phyloP scores from a whole-genome alignment of 352 stramenopile species.

The Phytopythium delawarense region DNA sequence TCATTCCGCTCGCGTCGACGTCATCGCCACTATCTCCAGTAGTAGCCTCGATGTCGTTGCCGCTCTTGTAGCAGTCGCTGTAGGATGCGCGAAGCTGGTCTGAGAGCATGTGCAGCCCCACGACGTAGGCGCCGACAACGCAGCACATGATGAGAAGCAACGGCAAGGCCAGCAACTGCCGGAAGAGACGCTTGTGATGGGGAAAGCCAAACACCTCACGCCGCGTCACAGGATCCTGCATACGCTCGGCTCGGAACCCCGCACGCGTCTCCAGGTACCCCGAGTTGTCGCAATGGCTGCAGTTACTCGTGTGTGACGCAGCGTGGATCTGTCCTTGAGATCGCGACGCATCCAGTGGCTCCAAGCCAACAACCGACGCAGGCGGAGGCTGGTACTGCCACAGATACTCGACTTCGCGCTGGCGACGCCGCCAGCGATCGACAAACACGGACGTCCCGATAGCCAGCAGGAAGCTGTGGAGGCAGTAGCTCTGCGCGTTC shows the following conservation, averaged over 20 bases:
- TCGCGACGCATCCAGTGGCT: background rate
- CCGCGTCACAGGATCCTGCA: slow-evolving; percentile 37
- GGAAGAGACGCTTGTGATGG: slow-evolving; percentile 44
- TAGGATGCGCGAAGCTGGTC: slow-evolving; percentile 39
- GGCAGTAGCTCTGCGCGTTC: slow-evolving; percentile 36
- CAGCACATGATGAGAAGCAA: slow-evolving; percentile 56
- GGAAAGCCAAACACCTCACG: slow-evolving; percentile 51
- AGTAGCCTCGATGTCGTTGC: background rate
- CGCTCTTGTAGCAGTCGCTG: slow-evolving; percentile 24
- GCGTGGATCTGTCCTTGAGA: slow-evolving; percentile 3
- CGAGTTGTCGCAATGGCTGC: slow-evolving; percentile 10
- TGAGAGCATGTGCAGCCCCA: slow-evolving; percentile 53
- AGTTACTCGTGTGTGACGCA: background rate
- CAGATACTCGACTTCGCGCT: slow-evolving; percentile 49
- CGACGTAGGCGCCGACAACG: slow-evolving; percentile 48
- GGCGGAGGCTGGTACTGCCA: slow-evolving; percentile 49
- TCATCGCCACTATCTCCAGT: background rate
- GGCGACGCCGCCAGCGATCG: slow-evolving; percentile 46
- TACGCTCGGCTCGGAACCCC: slow-evolving; percentile 54
- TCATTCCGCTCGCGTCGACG: background rate
- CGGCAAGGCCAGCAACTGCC: slow-evolving; percentile 47
- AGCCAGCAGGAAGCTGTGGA: slow-evolving; percentile 43
- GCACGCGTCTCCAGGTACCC: slow-evolving; percentile 37
- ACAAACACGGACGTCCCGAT: slow-evolving; percentile 60
- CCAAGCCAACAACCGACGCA: slow-evolving; percentile 2